Evolutionary conservation across 2,329 filamentous ascomycete genomes (phyloP).

Genomic region (Aspergillus pseudoterreus): DNA sequence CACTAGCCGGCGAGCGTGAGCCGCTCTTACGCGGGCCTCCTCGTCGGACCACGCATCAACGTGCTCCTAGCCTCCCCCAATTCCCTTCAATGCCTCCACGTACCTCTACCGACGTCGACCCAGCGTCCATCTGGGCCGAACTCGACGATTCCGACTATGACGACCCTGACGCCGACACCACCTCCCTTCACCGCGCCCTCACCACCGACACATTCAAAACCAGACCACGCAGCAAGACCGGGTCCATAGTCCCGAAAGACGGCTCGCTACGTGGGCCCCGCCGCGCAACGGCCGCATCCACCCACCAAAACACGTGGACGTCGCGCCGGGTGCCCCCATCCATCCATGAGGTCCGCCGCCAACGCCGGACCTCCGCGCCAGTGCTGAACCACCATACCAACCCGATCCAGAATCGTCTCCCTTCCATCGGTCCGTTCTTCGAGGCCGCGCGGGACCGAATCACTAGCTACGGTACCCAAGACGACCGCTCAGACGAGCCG

Average conservation of each 20-base stretch:
- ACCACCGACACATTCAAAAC: slow-evolving; percentile 10
- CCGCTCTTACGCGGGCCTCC: slow-evolving; percentile 33
- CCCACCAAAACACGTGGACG: slow-evolving; percentile 17
- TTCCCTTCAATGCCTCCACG: slow-evolving; percentile 36
- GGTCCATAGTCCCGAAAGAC: slow-evolving; percentile 14
- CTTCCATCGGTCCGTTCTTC: slow-evolving; percentile 27
- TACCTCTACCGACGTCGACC: slow-evolving; percentile 59
- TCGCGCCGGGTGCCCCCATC: slow-evolving; percentile 18
- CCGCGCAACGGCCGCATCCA: slow-evolving; percentile 18
- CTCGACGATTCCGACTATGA: slow-evolving; percentile 66
- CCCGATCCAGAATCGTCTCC: slow-evolving; percentile 16
- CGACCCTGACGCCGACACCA: slow-evolving; percentile 10
- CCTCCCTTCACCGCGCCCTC: slow-evolving; percentile 9
- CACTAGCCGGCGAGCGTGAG: slow-evolving; percentile 38
- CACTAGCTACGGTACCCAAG: slow-evolving; percentile 25
- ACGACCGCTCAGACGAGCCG: slow-evolving; percentile 11
- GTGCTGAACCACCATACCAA: slow-evolving; percentile 13
- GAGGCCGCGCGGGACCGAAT: slow-evolving; percentile 18
- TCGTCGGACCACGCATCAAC: slow-evolving; percentile 26
- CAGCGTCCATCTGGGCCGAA: slow-evolving; percentile 82
- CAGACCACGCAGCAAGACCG: slow-evolving; percentile 22
- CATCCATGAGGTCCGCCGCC: slow-evolving; percentile 9
- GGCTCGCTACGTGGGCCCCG: slow-evolving; percentile 17
- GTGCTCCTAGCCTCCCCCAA: slow-evolving; percentile 32
- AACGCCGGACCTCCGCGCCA: slow-evolving; percentile 25